Evolutionary conservation across 2,329 filamentous ascomycete genomes (phyloP).

Genomic region (Diaporthe batatas): DNA sequence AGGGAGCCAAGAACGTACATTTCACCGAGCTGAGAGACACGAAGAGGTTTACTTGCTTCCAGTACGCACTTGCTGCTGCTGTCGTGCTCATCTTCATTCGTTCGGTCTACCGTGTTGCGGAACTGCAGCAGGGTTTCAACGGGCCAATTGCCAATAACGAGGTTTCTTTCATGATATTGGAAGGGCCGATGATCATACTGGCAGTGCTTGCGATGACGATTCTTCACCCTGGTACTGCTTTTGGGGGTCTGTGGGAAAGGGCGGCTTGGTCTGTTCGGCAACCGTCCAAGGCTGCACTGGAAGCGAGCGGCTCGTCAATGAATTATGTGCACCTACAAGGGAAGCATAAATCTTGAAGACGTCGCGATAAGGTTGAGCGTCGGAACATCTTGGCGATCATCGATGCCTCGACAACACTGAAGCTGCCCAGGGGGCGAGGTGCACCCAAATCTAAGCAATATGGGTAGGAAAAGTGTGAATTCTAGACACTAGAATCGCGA

Average conservation of each 20-base stretch:
- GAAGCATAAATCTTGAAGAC: neutral
- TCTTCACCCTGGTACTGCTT: neutral
- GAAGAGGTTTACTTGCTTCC: conserved; percentile 6
- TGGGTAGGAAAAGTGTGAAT: neutral
- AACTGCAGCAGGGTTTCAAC: conserved; percentile 20
- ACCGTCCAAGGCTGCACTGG: neutral
- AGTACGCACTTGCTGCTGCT: conserved; percentile 6
- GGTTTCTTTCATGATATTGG: conserved; percentile 27
- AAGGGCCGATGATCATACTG: conserved; percentile 22
- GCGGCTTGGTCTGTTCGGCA: neutral
- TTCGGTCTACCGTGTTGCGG: conserved; percentile 14
- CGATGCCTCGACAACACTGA: neutral
- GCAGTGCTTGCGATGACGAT: conserved; percentile 12
- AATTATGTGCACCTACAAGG: neutral
- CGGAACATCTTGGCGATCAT: neutral
- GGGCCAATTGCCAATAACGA: conserved; percentile 24
- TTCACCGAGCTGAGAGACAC: neutral
- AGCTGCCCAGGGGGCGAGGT: no score
- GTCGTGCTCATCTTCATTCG: conserved; percentile 8
- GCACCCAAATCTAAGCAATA: neutral
- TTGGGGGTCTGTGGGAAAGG: neutral
- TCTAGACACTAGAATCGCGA: neutral
- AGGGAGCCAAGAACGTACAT: neutral
- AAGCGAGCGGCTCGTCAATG: neutral
- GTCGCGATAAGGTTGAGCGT: neutral